phyloP scores from a whole-genome alignment of 495 filamentous ascomycete species.

The Xylaria grammica region DNA sequence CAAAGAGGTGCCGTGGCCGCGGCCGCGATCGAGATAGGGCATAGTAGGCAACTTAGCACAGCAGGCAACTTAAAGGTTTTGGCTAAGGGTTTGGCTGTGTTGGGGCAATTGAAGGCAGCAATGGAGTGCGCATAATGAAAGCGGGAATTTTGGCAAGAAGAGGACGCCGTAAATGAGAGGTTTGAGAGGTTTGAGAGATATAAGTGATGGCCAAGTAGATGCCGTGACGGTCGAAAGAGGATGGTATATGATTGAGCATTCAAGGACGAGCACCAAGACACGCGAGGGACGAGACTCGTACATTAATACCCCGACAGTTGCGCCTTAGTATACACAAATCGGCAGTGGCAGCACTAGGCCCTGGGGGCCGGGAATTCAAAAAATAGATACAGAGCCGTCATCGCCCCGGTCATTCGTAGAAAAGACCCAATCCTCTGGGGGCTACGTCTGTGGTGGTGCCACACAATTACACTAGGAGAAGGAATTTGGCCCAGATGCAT shows the following conservation, averaged over 20 bases:
- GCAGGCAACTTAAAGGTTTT: neutral
- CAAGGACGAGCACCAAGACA: neutral
- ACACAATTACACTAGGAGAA: neutral
- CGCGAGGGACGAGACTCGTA: neutral
- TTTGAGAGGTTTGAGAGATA: neutral
- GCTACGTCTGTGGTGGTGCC: neutral
- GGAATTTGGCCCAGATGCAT: neutral
- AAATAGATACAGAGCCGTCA: neutral
- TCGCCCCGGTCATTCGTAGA: neutral
- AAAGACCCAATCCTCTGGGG: neutral
- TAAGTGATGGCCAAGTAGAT: neutral
- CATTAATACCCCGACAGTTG: neutral
- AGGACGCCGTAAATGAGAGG: neutral
- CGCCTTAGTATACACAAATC: neutral
- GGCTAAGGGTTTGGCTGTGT: neutral
- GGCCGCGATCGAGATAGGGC: neutral
- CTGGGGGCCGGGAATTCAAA: neutral
- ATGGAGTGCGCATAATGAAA: neutral
- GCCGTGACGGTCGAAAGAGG: neutral
- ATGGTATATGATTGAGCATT: neutral
- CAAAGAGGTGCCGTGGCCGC: neutral
- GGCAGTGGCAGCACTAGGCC: neutral
- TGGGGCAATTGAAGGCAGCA: neutral
- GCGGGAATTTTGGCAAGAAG: neutral
- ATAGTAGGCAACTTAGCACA: neutral